Base-by-base conservation (phyloP, 75 land plant genomes). In the Ceratopteris richardii region DNA sequence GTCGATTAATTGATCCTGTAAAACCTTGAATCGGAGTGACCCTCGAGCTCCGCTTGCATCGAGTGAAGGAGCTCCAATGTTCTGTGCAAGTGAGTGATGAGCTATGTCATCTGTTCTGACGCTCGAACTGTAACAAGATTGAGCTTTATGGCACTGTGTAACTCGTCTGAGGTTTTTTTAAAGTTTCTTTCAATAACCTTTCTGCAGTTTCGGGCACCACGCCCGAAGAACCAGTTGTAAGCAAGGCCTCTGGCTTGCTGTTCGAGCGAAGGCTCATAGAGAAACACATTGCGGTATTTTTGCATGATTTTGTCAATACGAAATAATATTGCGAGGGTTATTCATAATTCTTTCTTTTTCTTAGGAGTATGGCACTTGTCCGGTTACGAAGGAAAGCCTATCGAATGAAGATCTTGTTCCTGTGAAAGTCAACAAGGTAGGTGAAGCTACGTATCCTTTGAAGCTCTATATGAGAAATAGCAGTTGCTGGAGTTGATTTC, bases 181-280 rank as follows among this genome's bases (percentile, higher is more conserved):
- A 3, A 14, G 22, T 17, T 21, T 46, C 50, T 46, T 46, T 21
- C 12, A 18, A 18, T 46, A 2, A 5, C 17, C 2, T 2, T 44
- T 39, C 24, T 67, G 70, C 77, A 95, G 99, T 95, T 26, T 95
- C 97, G 71, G 97, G 97, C 47, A 81, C 80, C 47, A 84, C 86
- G 48, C 92, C 99, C 64, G 97, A 95, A 50, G 99, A 95, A 57
- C 99, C 99, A n/a, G 97, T 95, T 44, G 82, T 95, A 30, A 87
- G 88, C 47, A 78, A 61, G 65, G 78, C 58, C 9, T 82, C 97
- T 2, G 93, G 99, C 23, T 67, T 95, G 6, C 78, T 95, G 37
- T 95, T 70, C 64, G 99, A 95, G 84, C 72, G 74, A 43, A 67
- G 99, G 28, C 58, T 95, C 58, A 78, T 90, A 13, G 84, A 84